Evolutionary conservation across 2,329 filamentous ascomycete genomes (phyloP), one percentile per base, ranked within the genome.

Genomic region (Colletotrichum coccodes): DNA sequence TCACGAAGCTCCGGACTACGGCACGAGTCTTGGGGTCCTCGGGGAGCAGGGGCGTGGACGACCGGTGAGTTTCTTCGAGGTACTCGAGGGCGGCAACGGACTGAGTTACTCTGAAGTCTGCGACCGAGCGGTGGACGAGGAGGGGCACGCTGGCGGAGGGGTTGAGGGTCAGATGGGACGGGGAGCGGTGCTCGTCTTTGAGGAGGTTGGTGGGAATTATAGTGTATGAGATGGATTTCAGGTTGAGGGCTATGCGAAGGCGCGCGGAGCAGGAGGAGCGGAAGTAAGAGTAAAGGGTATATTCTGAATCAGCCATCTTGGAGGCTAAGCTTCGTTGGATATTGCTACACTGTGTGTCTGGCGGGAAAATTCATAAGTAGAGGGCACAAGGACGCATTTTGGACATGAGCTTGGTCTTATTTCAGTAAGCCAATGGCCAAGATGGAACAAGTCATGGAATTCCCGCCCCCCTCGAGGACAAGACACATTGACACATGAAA

Each of bases 181-280:
- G 73, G 0, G 80, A 78, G 14, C 78, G 74, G 52, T 91, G 88
- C 52, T 90, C 86, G 70, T 80, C 77, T 58, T 86, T 83, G 68
- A 89, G 80, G 6, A 90, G 83, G 73, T 90, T 86, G 74, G 90
- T 78, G 60, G 82, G 80, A 36, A 82, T 76, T 23, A 80, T 76
- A 7, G 81, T 80, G 71, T 86, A 86, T 3, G 79, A 71, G 60
- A 91, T 82, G 26, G 75, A 75, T 72, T 91, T 91, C 58, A 88
- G 79, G 63, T 86, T 79, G 1, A 90, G 79, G 12, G 87, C 87
- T 68, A 91, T 90, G 52, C 88, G 87, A 6, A 91, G 79, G 14
- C 89, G 86, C 0, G 85, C 88, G 1, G 88, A 87, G 79, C 88
- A 91, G 18, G 88, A 90, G 54, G 89, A 91, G 70, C 87, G 83